A percentile compares a stretch with the other conserved stretches of the same genome.
These are phyloP conservation scores for Peziza echinospora DNA, from an alignment of 495 filamentous ascomycete species.

Conservation along the genomic window DNA sequence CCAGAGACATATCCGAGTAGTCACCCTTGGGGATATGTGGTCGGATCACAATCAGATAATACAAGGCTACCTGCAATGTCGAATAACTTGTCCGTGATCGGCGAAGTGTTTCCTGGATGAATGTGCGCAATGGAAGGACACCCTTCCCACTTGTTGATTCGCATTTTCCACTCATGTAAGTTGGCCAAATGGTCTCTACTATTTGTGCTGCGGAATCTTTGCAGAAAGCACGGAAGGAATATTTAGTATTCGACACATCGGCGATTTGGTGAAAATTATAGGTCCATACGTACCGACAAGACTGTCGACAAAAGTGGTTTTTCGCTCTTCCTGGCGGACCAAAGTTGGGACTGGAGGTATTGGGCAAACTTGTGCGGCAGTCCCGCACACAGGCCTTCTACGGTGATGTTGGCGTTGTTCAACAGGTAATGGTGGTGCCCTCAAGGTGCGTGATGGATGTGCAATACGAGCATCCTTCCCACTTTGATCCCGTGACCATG, in stretches of 20 bases:
- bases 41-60: constrained; percentile 87
- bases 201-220: constrained; percentile 94
- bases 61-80: constrained; percentile 86
- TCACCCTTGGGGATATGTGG: constrained; percentile 59
- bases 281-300: constrained; percentile 74
- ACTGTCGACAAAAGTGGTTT: constrained; percentile 87
- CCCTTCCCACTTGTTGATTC: constrained; percentile 37
- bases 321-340: constrained; percentile 68
- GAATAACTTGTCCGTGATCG: constrained; percentile 92
- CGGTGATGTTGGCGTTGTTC: constrained; percentile 66
- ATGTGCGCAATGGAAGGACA: constrained; percentile 75
- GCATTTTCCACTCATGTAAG: constrained; percentile 38
- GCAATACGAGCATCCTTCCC: constrained; percentile 10
- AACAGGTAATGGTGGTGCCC: constrained; percentile 19
- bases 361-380: constrained; percentile 47
- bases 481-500: constrained; percentile 4
- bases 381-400: no score
- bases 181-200: constrained; percentile 94
- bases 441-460: constrained; percentile 27
- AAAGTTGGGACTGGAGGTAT: constrained; percentile 44
- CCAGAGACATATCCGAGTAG: constrained; percentile 71
- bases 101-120: constrained; percentile 91
- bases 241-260: constrained; percentile 11
- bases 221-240: constrained; percentile 15
- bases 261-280: constrained; percentile 10